Evolutionary conservation across 2,329 filamentous ascomycete species (phyloP).

Genomic region (Aspergillus arachidicola): DNA sequence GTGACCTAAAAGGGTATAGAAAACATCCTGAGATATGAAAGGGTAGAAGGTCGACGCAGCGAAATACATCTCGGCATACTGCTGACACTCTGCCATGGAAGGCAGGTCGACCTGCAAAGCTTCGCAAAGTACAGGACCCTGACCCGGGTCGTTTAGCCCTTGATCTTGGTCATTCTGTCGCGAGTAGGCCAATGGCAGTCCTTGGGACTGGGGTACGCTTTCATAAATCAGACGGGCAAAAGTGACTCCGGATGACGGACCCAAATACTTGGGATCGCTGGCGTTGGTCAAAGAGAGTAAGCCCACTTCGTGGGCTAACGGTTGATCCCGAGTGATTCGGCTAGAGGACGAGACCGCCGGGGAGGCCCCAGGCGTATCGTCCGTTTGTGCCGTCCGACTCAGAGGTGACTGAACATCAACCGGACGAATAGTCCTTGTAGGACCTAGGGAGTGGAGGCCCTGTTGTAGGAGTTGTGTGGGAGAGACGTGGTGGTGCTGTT

Average conservation of each 20-base stretch:
- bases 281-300: constrained; percentile 9
- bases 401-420: background rate
- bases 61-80: constrained; percentile 4
- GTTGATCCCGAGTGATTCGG: constrained; percentile 8
- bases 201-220: constrained; percentile 8
- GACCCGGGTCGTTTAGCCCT: background rate
- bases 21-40: constrained; percentile 1
- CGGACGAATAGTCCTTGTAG: too few relatives aligned
- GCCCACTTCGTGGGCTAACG: constrained; percentile 9
- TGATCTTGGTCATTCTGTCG: constrained; percentile 1
- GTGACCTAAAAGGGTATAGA: background rate
- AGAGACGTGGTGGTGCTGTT: background rate
- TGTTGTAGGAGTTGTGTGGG: background rate
- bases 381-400: background rate
- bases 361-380: constrained; percentile 1
- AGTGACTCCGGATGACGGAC: constrained; percentile 6
- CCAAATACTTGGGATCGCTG: constrained; percentile 9
- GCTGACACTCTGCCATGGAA: constrained; percentile 2
- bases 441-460: background rate
- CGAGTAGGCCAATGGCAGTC: constrained; percentile 1
- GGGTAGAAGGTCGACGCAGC: background rate
- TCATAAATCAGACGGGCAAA: constrained; percentile 10
- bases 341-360: constrained; percentile 4
- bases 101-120: background rate
- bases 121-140: background rate